Evolutionary conservation across 2,329 filamentous ascomycete species (phyloP), one percentile per base, ranked within the genome.

Genomic region (Fusarium sp.): DNA sequence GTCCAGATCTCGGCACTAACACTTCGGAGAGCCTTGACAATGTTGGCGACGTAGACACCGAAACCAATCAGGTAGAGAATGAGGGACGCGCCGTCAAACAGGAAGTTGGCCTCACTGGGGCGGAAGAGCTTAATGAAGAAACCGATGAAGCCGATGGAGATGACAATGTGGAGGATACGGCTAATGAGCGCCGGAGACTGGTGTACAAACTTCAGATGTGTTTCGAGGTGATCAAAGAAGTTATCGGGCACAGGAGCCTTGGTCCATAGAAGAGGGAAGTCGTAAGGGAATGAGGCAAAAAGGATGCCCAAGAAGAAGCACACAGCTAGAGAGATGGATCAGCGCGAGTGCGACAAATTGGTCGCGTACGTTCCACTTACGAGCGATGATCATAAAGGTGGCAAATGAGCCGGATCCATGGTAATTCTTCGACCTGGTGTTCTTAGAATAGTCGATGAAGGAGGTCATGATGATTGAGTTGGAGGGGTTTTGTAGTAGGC

Each of bases 291-390:
- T 72, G 92, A 91, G 78, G 95, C 95, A 89, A 98, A 99, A 83
- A 99, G 92, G 83, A 98, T 95, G 78, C 96, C 96, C 74, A 99
- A 93, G 89, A 98, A 97, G 90, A 99, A 99, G 83, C 94, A 97
- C 75, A 93, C 95, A 73, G 93, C 93, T 95, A 78, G 42, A 58
- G 19, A 40, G 9, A 23, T 50, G 42, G 59, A 54, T 56, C 28
- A 75, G 60, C 46, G 33, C 33, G 46, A 25, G 32, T 40, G 40
- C 37, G 28, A 56, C 28, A 38, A 61, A 66, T 63, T 68, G 52
- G 23, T 25, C 42, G 54, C n/a, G 35, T 33, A 64, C 50, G 60
- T 73, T 40, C 64, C 44, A 90, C 94, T 81, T 89, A 98, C 96
- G 95, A 75, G 94, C 95, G 76, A 98, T 92, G 81, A 99, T 98